Evolutionary conservation across 148 eudicot genomes (phyloP).

Genomic region (Pouteria glomerata): DNA sequence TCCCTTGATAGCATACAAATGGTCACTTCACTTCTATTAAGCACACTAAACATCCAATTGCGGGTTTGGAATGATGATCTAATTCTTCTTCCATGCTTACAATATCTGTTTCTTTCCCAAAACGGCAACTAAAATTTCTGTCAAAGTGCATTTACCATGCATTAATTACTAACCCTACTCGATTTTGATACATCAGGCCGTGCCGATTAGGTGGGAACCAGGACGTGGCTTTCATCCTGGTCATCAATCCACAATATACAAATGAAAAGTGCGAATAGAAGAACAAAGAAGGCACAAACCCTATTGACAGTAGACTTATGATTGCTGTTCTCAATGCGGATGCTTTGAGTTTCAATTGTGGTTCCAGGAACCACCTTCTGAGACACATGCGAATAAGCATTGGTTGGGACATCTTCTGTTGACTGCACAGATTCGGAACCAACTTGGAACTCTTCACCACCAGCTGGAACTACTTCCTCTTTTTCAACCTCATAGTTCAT

Average conservation of each 20-base stretch:
- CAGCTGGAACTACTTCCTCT: slow-evolving; percentile 20
- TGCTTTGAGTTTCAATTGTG: slow-evolving; percentile 19
- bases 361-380: slow-evolving; percentile 17
- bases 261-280: slow-evolving; percentile 30
- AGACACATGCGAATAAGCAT: slow-evolving; percentile 16
- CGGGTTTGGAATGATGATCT: no score
- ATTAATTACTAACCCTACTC: background rate
- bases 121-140: background rate
- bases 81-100: background rate
- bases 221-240: slow-evolving; percentile 32
- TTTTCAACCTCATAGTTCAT: slow-evolving; percentile 5
- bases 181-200: slow-evolving; percentile 4
- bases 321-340: slow-evolving; percentile 13
- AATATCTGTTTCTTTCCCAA: background rate
- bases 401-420: slow-evolving; percentile 36
- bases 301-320: slow-evolving; percentile 19
- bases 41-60: background rate
- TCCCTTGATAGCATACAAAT: background rate
- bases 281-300: slow-evolving; percentile 22
- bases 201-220: slow-evolving; percentile 70
- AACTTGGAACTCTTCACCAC: slow-evolving; percentile 17
- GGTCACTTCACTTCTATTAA: background rate
- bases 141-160: background rate
- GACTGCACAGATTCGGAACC: slow-evolving; percentile 74
- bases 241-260: slow-evolving; percentile 36